Evolutionary conservation across 163 green algal species (phyloP), one percentile per base, ranked within the genome.

Genomic region (Chlamydomonas reinhardtii): DNA sequence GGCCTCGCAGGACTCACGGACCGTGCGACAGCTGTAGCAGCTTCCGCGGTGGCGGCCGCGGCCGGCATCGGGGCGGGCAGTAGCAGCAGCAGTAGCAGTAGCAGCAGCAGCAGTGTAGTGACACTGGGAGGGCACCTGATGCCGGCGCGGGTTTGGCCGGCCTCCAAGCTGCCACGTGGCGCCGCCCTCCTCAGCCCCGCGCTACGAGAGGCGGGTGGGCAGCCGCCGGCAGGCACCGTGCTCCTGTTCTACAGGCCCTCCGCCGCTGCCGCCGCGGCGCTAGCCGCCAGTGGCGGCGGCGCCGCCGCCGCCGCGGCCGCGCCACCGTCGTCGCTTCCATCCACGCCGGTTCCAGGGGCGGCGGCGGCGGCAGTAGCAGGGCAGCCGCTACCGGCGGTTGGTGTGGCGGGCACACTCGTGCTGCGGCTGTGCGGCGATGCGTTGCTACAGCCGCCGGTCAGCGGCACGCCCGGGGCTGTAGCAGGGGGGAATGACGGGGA

Each of bases 181-280:
- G 22, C n/a, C n/a, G 54, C 59, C 12, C 56, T 83, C 27, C 65
- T 89, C 29, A 89, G 83, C 66, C 75, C 62, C 20, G 66, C 66
- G 0, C 66, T 83, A 15, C 54, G 56, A 3, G 83, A 89, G 74
- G 48, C 34, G 3, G 78, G 66, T 4, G 83, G 83, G 9, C 32
- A 69, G 34, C 83, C 83, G 27, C 34, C 83, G 0, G 62, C 68
- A 0, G 74, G 74, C 32, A 80, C 65, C 34, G 74, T 82, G 1
- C n/a, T 89, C 29, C 74, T 82, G 29, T 29, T 89, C 17, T 89
- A 84, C 83, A n/a, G 39, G 22, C 64, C 65, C 22, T 25, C 35
- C 6, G 24, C 59, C 35, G 37, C 65, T 1, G 24, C 34, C 35
- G 32, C 15, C 0, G 76, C 37, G 29, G 62, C 43, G 17, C 35